phyloP scores from a whole-genome alignment of 1,284 basidiomycete genomes.

The Termitomyces sp. region DNA sequence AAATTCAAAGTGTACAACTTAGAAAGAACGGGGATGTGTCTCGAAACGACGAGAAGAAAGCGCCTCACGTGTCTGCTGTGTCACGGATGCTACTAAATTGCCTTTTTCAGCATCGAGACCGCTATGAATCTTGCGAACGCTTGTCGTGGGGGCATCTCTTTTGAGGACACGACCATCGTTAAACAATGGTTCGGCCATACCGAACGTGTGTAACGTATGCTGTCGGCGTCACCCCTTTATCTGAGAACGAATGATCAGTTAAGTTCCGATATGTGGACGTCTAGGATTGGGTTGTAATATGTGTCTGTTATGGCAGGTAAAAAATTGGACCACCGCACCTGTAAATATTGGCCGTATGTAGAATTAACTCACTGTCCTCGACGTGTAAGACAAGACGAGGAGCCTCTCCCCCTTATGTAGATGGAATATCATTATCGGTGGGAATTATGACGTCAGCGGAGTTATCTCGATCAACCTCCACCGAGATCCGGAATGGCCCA shows the following conservation, averaged over 20 bases:
- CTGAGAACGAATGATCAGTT: neutral
- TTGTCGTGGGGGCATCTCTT: neutral
- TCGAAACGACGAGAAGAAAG: neutral
- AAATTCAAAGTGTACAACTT: conserved; percentile 9
- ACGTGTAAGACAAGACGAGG: neutral
- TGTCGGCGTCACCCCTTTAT: neutral
- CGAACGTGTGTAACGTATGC: neutral
- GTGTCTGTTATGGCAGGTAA: neutral
- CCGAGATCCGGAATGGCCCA: no score
- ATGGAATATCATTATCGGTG: neutral
- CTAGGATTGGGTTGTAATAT: neutral
- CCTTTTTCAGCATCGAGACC: conserved; percentile 10
- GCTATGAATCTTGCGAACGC: neutral
- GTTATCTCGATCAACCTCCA: neutral
- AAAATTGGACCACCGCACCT: neutral
- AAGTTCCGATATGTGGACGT: no score
- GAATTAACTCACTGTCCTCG: neutral
- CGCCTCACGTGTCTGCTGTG: conserved; percentile 9
- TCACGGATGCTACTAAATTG: conserved; percentile 5
- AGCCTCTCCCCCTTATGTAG: neutral
- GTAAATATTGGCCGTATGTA: neutral
- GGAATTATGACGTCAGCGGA: neutral
- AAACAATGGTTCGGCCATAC: neutral
- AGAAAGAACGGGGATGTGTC: neutral
- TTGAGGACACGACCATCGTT: neutral